Base-by-base conservation (phyloP, 768 basidiomycete genomes). In the Mycena sanguinolenta region DNA sequence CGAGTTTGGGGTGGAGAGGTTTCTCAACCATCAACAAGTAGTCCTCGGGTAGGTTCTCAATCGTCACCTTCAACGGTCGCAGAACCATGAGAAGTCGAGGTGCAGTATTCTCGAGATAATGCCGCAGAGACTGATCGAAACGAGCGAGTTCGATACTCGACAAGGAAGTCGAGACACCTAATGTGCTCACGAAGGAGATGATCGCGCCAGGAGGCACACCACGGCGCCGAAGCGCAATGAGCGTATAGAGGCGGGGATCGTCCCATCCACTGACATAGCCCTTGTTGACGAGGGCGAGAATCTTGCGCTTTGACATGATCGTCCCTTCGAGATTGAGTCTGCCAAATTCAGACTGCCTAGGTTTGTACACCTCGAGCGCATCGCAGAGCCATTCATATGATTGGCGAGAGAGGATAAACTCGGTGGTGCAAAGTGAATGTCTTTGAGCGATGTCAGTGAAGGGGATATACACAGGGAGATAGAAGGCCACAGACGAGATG, bases 381-480 rank as follows among this genome's bases (percentile, higher is more conserved):
- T 99, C 97, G 76, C 98, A 99, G 16, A 99, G 88, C 98, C 98
- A 99, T 77, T 99, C 98, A 79, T 99, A 99, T 0, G 98, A 98
- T 77, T 96, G 94, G 63, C 98, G 93, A 3, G 98, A 96, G 25
- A 92, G 90, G 75, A 99, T 92, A 80, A 99, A 99, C 80, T 99
- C 98, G 44, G 90, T 90, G 1, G 98, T 99, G 77, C 98, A 99
- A 8, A 99, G 86, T 0, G 98, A 99, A 84, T 99, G 98, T 28
- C 97, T 99, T 21, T 53, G 52, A 13, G 34, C 6, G 23, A 53
- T 58, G 21, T 72, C 25, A 77, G 57, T n/a, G 36, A 58, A 19
- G 28, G 25, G 27, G 17, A 23, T 49, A 55, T 39, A 16, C 49
- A 4, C n/a, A 28, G 46, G 28, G 39, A 39, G 59, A 67, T 30